Conservation (phyloP, 805 yeast species). For the Maudiozyma turicensis region DNA sequence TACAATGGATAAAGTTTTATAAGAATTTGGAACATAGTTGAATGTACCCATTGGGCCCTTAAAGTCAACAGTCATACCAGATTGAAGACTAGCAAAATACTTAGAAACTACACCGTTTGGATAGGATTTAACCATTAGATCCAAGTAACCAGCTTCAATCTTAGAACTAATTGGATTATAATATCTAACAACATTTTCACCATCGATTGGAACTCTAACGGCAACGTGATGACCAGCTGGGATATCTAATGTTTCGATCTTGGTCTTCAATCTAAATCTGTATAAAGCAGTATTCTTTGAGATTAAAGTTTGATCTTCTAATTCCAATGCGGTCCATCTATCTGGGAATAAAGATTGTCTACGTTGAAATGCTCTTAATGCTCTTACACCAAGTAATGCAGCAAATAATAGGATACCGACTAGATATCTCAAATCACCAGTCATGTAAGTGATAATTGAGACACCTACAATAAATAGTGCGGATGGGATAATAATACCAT, state of each 20-base stretch:
- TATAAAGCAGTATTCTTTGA: constrained; percentile 64
- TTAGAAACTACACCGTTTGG: constrained; percentile 61
- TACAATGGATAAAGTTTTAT: constrained; percentile 53
- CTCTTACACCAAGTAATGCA: constrained; percentile 29
- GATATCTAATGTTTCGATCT: constrained; percentile 50
- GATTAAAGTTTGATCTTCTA: constrained; percentile 64
- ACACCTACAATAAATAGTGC: constrained; percentile 54
- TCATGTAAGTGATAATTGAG: constrained; percentile 38
- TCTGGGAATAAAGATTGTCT: constrained; percentile 39
- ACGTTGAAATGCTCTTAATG: constrained; percentile 30
- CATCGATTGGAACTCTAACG: constrained; percentile 36
- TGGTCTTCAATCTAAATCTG: constrained; percentile 54
- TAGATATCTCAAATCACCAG: constrained; percentile 24
- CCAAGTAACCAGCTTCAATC: constrained; percentile 64
- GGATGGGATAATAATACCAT: constrained; percentile 66
- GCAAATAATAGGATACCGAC: constrained; percentile 32
- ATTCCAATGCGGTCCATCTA: constrained; percentile 56
- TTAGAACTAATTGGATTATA: constrained; percentile 71
- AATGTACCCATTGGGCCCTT: constrained; percentile 77
- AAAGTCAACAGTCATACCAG: constrained; percentile 60
- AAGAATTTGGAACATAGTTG: constrained; percentile 48
- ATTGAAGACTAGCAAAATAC: constrained; percentile 50
- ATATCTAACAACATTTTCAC: constrained; percentile 39
- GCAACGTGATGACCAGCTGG: constrained; percentile 75
- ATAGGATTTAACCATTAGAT: constrained; percentile 67